phyloP scores from a whole-genome alignment of 176 grass and related monocot species.

The maize (Zea mays) region Zm-B73-REFERENCE-NAM-5.0 NC_050096.1:188104501-188105000 shows the following conservation, averaged over 20 bases:
- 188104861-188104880: not conserved
- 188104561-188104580: not conserved
- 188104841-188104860: not conserved
- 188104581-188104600: not conserved
- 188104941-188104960: slow-evolving; percentile 53
- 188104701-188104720: not conserved
- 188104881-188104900: not conserved
- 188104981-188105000: slow-evolving; percentile 39
- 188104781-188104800: not conserved
- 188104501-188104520: slow-evolving; percentile 28
- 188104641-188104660: not conserved
- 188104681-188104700: not conserved
- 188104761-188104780: not conserved
- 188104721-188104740: not conserved
- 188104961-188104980: slow-evolving; percentile 41
- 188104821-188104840: not conserved
- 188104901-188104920: slow-evolving; percentile 7
- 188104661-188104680: not conserved
- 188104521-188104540: slow-evolving; percentile 27
- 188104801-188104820: slow-evolving; percentile 6
- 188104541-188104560: slow-evolving; percentile 4
- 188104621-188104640: not conserved
- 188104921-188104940: slow-evolving; percentile 65
- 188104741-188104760: slow-evolving; percentile 11
- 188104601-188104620: slow-evolving; percentile 5